A percentile compares a stretch with the other conserved stretches of the same genome.
Conservation (phyloP, 1,139 yeast genomes). For the Debaryomyces nepalensis region DNA sequence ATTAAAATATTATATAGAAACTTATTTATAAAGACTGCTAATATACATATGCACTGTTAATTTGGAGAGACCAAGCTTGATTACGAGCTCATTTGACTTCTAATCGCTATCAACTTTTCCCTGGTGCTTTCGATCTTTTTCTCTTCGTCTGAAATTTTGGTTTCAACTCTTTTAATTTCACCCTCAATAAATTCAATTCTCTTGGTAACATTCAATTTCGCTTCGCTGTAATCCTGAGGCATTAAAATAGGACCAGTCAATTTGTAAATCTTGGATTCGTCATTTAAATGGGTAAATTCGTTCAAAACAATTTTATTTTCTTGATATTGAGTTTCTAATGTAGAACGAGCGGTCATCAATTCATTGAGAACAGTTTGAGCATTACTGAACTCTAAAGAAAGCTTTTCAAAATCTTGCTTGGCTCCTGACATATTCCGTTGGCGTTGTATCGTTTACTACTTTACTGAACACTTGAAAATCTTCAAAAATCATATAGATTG, state of each 20-base stretch:
- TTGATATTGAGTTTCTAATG: slow-evolving; percentile 78
- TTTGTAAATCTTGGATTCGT: slow-evolving; percentile 75
- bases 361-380: slow-evolving; percentile 47
- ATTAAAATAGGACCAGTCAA: slow-evolving; percentile 89
- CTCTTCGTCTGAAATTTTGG: slow-evolving; percentile 58
- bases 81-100: slow-evolving; percentile 29
- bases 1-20: slow-evolving; percentile 9
- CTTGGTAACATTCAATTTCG: slow-evolving; percentile 79
- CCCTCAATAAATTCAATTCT: slow-evolving; percentile 83
- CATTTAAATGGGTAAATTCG: slow-evolving; percentile 69
- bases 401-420: slow-evolving; percentile 44
- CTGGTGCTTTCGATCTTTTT: slow-evolving; percentile 53
- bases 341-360: slow-evolving; percentile 63
- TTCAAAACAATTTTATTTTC: slow-evolving; percentile 90
- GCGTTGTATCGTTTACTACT: background rate
- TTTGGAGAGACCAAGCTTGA: background rate
- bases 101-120: slow-evolving; percentile 49
- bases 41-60: slow-evolving; percentile 8
- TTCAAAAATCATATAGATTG: slow-evolving; percentile 1
- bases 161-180: slow-evolving; percentile 75
- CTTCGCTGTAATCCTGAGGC: slow-evolving; percentile 86
- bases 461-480: background rate
- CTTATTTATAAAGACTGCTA: slow-evolving; percentile 6
- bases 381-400: slow-evolving; percentile 43
- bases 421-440: slow-evolving; percentile 27